These are phyloP conservation scores for Mycena filopes DNA, from an alignment of 768 basidiomycete species.

Conservation along the genomic window DNA sequence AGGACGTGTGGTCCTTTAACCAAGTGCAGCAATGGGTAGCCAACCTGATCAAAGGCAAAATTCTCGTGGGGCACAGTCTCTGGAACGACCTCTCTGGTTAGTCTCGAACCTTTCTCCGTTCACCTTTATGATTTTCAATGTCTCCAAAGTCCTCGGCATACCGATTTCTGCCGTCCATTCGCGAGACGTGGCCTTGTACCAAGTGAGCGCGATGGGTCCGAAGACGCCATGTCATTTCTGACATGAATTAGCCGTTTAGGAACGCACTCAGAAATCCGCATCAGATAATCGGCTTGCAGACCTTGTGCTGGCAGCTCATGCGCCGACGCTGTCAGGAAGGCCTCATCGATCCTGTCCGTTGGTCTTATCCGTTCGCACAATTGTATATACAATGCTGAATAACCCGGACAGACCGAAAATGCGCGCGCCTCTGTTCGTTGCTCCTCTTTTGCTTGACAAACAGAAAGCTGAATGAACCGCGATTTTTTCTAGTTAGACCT, in stretches of 20 bases:
- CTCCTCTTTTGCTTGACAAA: conserved; percentile 7
- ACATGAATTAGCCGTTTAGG: conserved; percentile 68
- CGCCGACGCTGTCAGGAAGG: conserved; percentile 79
- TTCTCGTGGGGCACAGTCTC: conserved; percentile 79
- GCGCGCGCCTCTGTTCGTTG: no score
- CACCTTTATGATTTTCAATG: conserved; percentile 20
- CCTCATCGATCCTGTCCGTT: conserved; percentile 75
- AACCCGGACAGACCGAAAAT: not conserved
- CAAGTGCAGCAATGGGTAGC: conserved; percentile 76
- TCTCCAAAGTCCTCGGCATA: conserved; percentile 73
- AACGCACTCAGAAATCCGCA: conserved; percentile 74
- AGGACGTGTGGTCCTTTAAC: conserved; percentile 63
- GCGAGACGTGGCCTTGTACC: conserved; percentile 83
- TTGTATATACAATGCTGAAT: conserved; percentile 22
- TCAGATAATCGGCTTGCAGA: conserved; percentile 78
- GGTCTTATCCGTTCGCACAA: conserved; percentile 1
- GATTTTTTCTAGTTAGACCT: conserved; percentile 78
- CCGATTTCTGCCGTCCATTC: conserved; percentile 83
- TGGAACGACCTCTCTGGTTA: conserved; percentile 86
- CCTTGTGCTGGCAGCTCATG: conserved; percentile 87
- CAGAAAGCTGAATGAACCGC: conserved; percentile 26
- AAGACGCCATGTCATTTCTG: conserved; percentile 1
- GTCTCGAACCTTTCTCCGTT: conserved; percentile 34
- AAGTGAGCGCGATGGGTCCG: conserved; percentile 42
- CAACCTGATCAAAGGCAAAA: conserved; percentile 72